Conservation (phyloP, 2,329 filamentous ascomycete species). For the Botrytis fragariae region DNA sequence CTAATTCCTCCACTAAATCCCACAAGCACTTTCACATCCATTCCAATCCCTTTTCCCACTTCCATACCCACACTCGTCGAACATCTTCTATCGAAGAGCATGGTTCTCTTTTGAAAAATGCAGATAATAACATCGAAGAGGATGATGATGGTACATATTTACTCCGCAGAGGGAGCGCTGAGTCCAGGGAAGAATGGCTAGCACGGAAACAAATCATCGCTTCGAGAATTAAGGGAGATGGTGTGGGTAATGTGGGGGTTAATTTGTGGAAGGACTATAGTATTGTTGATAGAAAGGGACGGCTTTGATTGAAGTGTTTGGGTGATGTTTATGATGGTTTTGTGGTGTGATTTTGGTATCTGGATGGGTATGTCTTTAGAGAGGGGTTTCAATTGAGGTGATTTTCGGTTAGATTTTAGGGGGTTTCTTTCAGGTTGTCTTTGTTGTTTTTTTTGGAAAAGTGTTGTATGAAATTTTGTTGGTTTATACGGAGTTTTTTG, state of each 20-base stretch:
- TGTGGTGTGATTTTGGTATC: neutral
- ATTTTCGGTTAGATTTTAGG: neutral
- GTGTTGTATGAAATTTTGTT: neutral
- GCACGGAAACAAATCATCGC: neutral
- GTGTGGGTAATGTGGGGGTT: neutral
- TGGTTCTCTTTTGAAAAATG: neutral
- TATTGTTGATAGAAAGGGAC: neutral
- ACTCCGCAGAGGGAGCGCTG: neutral
- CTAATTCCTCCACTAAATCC: neutral
- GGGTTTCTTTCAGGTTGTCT: neutral
- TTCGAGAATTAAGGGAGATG: neutral
- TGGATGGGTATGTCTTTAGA: neutral
- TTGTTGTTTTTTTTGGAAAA: neutral
- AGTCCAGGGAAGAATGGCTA: conserved; percentile 15
- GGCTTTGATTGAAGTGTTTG: neutral
- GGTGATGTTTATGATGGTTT: neutral
- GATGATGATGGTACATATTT: conserved; percentile 15
- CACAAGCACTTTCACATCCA: neutral
- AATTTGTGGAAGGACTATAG: neutral
- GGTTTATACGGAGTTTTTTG: neutral
- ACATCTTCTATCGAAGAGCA: neutral
- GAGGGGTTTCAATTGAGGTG: neutral
- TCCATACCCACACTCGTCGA: neutral
- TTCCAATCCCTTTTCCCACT: neutral
- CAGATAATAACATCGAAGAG: neutral